These are phyloP conservation scores for Dactylellina parvicollis DNA, from an alignment of 2,329 filamentous ascomycete genomes.

Conservation along the genomic window DNA sequence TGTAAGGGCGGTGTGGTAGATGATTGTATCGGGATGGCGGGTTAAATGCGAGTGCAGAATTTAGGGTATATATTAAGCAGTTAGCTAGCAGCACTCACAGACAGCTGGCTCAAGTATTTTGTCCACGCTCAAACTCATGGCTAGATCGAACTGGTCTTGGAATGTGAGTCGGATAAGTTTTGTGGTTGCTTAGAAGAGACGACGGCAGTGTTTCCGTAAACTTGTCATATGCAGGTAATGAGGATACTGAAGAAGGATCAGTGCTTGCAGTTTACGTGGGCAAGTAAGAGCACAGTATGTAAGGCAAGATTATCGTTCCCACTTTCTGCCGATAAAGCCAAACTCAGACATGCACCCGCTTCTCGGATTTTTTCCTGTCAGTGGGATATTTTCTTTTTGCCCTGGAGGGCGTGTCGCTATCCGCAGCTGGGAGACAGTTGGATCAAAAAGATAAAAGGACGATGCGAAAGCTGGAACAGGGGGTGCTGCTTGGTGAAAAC, in stretches of 20 bases:
- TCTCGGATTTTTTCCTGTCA: conserved; percentile 3
- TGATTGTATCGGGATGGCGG: background rate
- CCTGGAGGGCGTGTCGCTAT: conserved; percentile 9
- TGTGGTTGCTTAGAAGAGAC: conserved; percentile 22
- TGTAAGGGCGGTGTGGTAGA: conserved; percentile 18
- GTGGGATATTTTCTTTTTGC: conserved; percentile 9
- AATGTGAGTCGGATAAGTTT: conserved; percentile 15
- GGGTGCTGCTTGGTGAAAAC: conserved; percentile 40
- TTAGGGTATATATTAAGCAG: conserved; percentile 24
- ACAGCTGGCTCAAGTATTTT: conserved; percentile 24
- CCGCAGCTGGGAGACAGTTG: background rate
- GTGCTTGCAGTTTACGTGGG: conserved; percentile 26
- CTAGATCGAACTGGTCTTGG: conserved; percentile 22
- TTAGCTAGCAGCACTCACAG: conserved; percentile 43
- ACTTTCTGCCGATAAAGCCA: conserved; percentile 30
- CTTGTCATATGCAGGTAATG: conserved; percentile 8
- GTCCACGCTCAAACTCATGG: conserved; percentile 28
- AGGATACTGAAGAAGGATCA: too few species aligned
- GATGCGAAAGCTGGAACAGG: conserved; percentile 18
- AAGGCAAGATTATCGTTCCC: conserved; percentile 45
- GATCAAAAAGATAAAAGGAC: background rate
- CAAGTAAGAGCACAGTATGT: conserved; percentile 18
- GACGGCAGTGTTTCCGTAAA: conserved; percentile 13
- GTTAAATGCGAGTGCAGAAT: conserved; percentile 21
- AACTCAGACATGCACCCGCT: conserved; percentile 38